Evolutionary conservation across 495 filamentous ascomycete genomes (phyloP).

Genomic region (Elaphomyces granulatus): DNA sequence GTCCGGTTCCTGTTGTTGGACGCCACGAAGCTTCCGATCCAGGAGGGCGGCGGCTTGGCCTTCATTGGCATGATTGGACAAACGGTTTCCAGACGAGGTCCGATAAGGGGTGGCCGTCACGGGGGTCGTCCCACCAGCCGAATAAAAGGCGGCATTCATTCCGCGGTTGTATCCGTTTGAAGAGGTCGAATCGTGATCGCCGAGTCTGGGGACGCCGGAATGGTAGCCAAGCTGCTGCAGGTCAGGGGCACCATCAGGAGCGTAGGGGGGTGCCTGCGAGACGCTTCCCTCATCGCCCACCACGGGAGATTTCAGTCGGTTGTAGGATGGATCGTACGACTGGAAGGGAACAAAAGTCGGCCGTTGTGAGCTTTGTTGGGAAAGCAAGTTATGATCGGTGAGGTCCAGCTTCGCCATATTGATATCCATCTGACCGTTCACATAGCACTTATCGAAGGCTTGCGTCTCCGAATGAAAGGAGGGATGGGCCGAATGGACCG

Average conservation of each 20-base stretch:
- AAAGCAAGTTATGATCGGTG: conserved; percentile 17
- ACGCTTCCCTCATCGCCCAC: conserved; percentile 17
- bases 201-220: conserved; percentile 15
- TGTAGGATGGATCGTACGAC: conserved; percentile 21
- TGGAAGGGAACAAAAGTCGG: conserved; percentile 19
- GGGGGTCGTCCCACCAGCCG: conserved; percentile 34
- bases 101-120: conserved; percentile 28
- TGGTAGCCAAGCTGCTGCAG: conserved; percentile 20
- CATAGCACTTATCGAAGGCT: conserved; percentile 21
- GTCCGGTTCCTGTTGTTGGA: conserved; percentile 36
- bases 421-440: conserved; percentile 20
- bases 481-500: conserved; percentile 21
- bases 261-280: conserved; percentile 14
- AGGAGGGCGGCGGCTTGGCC: conserved; percentile 27
- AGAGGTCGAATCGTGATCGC: conserved; percentile 30
- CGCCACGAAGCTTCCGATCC: conserved; percentile 34
- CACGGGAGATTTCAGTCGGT: conserved; percentile 20
- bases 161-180: conserved; percentile 40
- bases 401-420: conserved; percentile 24
- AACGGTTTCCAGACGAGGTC: conserved; percentile 23
- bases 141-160: conserved; percentile 45
- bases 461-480: conserved; percentile 31
- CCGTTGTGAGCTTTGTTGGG: conserved; percentile 13
- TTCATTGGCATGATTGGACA: conserved; percentile 21
- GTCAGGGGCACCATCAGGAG: conserved; percentile 17